Base-by-base conservation (phyloP, 805 yeast species). In the Komagataella mondaviorum region DNA sequence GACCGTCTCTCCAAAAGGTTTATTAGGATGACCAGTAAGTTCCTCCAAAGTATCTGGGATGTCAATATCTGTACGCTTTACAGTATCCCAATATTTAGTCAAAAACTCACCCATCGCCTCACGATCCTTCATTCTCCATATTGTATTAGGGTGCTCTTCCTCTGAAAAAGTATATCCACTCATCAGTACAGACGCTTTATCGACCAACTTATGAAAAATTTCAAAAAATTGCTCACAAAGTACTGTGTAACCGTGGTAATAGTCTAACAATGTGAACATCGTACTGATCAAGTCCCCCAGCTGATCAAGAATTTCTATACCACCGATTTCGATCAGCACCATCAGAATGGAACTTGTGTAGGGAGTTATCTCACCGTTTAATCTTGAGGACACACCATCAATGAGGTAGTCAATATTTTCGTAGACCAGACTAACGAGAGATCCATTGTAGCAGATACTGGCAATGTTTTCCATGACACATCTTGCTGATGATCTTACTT, bases 331-430 rank as follows among this genome's bases (percentile, higher is more conserved):
- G 24, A 88, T 72, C 48, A 91, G 66, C 3, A 88, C 82, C 48
- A 84, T 72, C 45, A 91, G 67, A 3, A 90, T 80, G 0, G 81
- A 80, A 1, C 86, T 75, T 3, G 88, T 75, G 7, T 88, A 73
- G 2, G 96, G 91, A 1, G 88, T 77, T 4, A 91, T 75, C 4
- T 89, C 80, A 2, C 85, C 77, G 23, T 88, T 79, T 51, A 93
- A 68, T 55, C 76, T 77, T 24, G 80, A 64, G 2, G 95, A 83
- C n/a, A 89, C 69, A 0, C 88, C 68, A 61, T 93, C 97, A 14
- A 89, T 69, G 17, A 91, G 64, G 60, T 90, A 90, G 58, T 91
- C 96, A 52, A 81, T 73, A 61, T 89, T 91, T 23, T 78, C 80
- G 44, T 73, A 59, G 1, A 93, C 71, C 53, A 91, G 60, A 2